Conservation (phyloP, 2,329 filamentous ascomycete species). For the Ilyonectria destructans region DNA sequence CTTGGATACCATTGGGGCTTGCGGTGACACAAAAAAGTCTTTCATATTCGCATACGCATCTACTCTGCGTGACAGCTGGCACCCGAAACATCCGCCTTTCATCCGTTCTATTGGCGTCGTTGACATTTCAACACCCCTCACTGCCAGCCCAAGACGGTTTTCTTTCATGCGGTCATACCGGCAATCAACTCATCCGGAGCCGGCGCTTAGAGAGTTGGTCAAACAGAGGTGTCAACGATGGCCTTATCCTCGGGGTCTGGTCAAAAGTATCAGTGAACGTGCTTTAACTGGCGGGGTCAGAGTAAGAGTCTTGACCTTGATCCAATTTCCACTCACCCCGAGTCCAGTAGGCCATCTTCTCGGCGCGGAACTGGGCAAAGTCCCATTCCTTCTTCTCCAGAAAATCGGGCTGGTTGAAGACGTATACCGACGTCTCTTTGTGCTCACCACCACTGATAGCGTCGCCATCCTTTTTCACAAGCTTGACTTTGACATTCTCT, state of each 20-base stretch:
- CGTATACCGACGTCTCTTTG: conserved; percentile 75
- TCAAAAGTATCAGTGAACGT: conserved; percentile 27
- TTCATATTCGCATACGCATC: background rate
- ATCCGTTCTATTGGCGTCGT: conserved; percentile 29
- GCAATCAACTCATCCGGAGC: conserved; percentile 22
- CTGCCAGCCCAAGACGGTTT: conserved; percentile 33
- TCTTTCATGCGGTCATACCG: conserved; percentile 30
- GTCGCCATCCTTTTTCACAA: conserved; percentile 61
- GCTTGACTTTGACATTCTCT: conserved; percentile 68
- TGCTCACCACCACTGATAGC: conserved; percentile 60
- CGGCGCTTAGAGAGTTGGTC: conserved; percentile 38
- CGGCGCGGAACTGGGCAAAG: conserved; percentile 84
- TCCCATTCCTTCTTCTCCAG: conserved; percentile 90
- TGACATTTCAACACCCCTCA: conserved; percentile 28
- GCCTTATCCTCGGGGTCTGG: conserved; percentile 45
- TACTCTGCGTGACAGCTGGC: background rate
- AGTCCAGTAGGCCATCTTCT: conserved; percentile 76
- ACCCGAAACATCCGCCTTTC: conserved; percentile 6
- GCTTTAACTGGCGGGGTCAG: background rate
- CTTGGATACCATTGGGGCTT: conserved; percentile 6
- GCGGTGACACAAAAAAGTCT: background rate
- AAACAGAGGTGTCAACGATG: conserved; percentile 23
- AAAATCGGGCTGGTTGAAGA: conserved; percentile 67
- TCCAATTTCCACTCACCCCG: conserved; percentile 65
- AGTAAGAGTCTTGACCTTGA: conserved; percentile 51